A percentile compares a stretch with the other conserved stretches of the same genome.
Evolutionary conservation across 2,329 filamentous ascomycete genomes (phyloP).

Genomic region (Beauveria sp.): DNA sequence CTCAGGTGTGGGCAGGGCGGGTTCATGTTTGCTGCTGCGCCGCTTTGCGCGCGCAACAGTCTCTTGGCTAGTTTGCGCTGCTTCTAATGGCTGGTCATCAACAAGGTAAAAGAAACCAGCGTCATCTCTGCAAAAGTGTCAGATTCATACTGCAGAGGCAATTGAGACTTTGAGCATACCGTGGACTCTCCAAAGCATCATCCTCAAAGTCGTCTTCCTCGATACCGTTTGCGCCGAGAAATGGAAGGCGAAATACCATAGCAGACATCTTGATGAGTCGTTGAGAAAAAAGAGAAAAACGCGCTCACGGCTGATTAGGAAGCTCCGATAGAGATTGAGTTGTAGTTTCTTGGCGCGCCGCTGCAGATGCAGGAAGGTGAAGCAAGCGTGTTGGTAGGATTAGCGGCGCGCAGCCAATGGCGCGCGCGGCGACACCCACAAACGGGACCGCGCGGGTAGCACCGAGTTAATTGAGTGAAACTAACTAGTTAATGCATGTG

Average conservation of each 20-base stretch:
- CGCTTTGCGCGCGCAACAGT: neutral
- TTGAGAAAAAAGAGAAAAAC: neutral
- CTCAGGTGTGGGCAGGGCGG: neutral
- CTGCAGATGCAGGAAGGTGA: neutral
- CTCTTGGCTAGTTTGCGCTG: neutral
- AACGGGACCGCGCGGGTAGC: neutral
- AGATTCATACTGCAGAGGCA: neutral
- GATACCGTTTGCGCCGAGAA: neutral
- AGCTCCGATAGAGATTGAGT: neutral
- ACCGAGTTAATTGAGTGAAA: neutral
- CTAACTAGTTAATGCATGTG: neutral
- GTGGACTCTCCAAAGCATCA: neutral
- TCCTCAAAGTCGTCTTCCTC: neutral
- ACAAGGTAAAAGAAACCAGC: neutral
- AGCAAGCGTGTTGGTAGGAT: neutral
- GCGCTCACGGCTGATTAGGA: neutral
- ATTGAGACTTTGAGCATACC: neutral
- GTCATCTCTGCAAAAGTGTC: neutral
- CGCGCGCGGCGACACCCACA: neutral
- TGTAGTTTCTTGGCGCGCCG: neutral
- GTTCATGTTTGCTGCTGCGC: neutral
- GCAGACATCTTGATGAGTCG: neutral
- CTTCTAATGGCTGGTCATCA: neutral
- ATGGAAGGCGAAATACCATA: neutral
- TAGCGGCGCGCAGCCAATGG: neutral